Evolutionary conservation across 2,329 filamentous ascomycete species (phyloP), one percentile per base, ranked within the genome.

Genomic region (Clathrospora elynae): DNA sequence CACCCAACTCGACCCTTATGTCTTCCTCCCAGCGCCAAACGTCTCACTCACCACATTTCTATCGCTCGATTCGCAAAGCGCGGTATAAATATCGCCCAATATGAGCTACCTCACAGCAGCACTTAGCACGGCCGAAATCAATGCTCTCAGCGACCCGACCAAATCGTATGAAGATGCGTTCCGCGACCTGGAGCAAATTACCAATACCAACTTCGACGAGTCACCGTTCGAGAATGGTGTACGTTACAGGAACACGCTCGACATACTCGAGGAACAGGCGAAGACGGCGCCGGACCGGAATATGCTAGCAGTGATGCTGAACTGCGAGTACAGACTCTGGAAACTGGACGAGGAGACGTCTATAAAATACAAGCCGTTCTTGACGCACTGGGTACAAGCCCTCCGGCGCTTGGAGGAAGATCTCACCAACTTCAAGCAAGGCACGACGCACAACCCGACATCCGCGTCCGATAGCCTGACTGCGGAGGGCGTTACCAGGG

Each of bases 321-420:
- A 68, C 29, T 64, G 64, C 62, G 68, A 71, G 48, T 68, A 66
- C 42, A 55, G 55, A 18, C 61, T 72, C 13, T 71, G 61, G 58
- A 42, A 42, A 10, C 37, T 68, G 46, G 64, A 68, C 26, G 48
- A 59, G 22, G 33, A 39, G 3, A 68, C 57, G 2, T 55, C 61
- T 11, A 52, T 72, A 5, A 50, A 57, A 19, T 44, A 61, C 30
- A 72, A 73, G 26, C 70, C 71, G 2, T 72, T 70, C 45, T 55
- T 73, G 13, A 59, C 62, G 4, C 68, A 73, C 35, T 73, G 71
- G 71, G 63, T 73, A 26, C 67, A 72, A 49, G 58, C 63, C 1
- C 40, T 70, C 4, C 54, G 61, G 40, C 41, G 55, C 4, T 48
- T 61, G 3, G 46, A 53, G 1, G 26, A 14, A 16, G 29, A 37